Evolutionary conservation across 164 flowering plant species (phyloP).

Genomic region (Piper longum): DNA sequence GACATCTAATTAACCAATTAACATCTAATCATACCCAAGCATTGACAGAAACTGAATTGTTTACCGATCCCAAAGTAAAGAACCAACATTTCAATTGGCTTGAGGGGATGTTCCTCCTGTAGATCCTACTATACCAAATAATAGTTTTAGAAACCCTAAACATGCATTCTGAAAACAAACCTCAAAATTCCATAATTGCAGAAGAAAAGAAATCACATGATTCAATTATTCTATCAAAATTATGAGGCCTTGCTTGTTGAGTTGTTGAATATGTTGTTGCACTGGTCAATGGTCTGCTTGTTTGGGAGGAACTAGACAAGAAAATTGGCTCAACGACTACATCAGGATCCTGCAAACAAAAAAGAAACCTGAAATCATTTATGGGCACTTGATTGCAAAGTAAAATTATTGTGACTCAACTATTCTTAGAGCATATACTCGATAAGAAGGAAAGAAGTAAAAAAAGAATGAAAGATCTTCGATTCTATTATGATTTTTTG

Average conservation of each 20-base stretch:
- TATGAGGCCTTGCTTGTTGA: constrained; percentile 39
- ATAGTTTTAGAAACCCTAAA: constrained; percentile 1
- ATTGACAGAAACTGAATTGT: constrained; percentile 84
- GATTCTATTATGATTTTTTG: too few species aligned
- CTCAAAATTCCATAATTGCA: background rate
- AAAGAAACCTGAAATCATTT: background rate
- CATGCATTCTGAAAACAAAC: background rate
- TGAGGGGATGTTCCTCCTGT: constrained; percentile 43
- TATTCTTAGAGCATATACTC: too few species aligned
- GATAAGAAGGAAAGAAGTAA: too few species aligned
- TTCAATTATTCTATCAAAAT: constrained; percentile 29
- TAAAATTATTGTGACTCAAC: background rate
- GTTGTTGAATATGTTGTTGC: constrained; percentile 36
- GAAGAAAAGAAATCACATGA: background rate
- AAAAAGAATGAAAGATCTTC: too few species aligned
- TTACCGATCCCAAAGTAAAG: constrained; percentile 73
- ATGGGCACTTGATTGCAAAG: background rate
- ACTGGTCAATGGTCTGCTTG: constrained; percentile 40
- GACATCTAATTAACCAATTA: too few species aligned
- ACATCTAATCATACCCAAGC: constrained; percentile 64
- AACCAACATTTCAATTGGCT: constrained; percentile 29
- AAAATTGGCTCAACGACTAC: constrained; percentile 79
- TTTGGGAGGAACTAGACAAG: constrained; percentile 40
- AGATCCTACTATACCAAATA: constrained; percentile 32
- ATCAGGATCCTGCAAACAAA: constrained; percentile 55